Base-by-base conservation (phyloP, 805 yeast genomes). In the Candida montana region DNA sequence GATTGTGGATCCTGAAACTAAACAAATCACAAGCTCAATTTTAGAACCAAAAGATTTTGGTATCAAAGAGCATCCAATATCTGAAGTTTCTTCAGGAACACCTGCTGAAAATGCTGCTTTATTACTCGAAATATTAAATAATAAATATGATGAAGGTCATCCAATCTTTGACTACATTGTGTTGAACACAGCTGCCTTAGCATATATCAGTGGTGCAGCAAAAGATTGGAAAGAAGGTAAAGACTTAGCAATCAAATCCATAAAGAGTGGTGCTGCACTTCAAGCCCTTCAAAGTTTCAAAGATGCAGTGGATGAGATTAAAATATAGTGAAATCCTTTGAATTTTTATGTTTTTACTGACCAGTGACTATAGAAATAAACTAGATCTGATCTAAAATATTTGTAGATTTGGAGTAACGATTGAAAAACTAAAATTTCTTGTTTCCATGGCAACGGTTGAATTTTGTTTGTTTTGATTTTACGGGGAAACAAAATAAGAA, bases 131-230 rank as follows among this genome's bases (percentile, higher is more conserved):
- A 69, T 69, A 57, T 51, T 77, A 35, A 52, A 53, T 20, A 69
- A 76, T 40, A 74, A 75, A 45, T 55, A 67, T 34, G 65, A 69
- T 5, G 62, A 67, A 29, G 71, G 75, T 20, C 68, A 78, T 44
- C 86, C 98, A 3, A 64, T 90, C 13, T 79, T 81, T 39, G 96
- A 93, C 63, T 93, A 90, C 64, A 93, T 93, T n/a, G 61, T 91
- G 43, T 63, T 93, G 73, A 93, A 93, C 61, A 73, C 95, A 17
- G 90, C 90, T 3, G 96, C 96, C 0, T 66, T 93, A 43, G 90
- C 91, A 1, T 86, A 83, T 24, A 77, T 89, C 19, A 72, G 83
- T 11, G 95, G 95, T 2, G 58, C 68, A 7, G 80, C 88, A 3
- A 60, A 59, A 19, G 64, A 73, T 51, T 93, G 95, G 93, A 74